phyloP scores from a whole-genome alignment of 495 filamentous ascomycete genomes.

The Aspergillus avenaceus region DNA sequence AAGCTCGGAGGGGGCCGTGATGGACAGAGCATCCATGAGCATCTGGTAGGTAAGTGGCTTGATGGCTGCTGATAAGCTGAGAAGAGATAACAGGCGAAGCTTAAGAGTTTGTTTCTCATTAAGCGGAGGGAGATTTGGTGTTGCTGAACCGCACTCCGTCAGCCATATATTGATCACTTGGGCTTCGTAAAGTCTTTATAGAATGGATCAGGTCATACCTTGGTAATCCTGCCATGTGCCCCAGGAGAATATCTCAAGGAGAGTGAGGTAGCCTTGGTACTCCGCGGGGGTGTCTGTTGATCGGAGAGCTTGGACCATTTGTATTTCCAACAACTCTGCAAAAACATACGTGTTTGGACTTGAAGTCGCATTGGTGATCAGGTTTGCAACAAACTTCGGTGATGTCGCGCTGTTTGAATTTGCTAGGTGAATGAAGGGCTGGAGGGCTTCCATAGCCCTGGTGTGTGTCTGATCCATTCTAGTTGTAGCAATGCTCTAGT shows the following conservation, averaged over 20 bases:
- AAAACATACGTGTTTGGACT: conserved; percentile 90
- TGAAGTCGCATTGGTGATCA: conserved; percentile 84
- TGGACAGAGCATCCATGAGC: conserved; percentile 62
- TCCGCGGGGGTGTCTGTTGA: conserved; percentile 42
- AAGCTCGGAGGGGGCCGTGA: conserved; percentile 64
- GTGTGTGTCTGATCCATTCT: conserved; percentile 73
- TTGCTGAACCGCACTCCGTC: conserved; percentile 29
- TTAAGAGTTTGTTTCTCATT: conserved; percentile 72
- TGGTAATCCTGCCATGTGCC: conserved; percentile 82
- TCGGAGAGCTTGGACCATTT: conserved; percentile 73
- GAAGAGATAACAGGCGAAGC: conserved; percentile 85
- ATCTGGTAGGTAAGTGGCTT: conserved; percentile 67
- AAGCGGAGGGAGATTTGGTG: conserved; percentile 62
- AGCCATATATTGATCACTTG: background rate
- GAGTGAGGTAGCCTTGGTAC: conserved; percentile 54
- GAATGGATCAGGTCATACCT: conserved; percentile 36
- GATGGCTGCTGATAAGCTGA: conserved; percentile 63
- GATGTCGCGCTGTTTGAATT: conserved; percentile 70
- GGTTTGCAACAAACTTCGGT: conserved; percentile 77
- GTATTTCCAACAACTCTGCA: conserved; percentile 80
- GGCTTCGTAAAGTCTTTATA: too few species aligned
- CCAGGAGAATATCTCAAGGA: conserved; percentile 90
- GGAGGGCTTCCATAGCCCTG: conserved; percentile 78
- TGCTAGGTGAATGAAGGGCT: conserved; percentile 84
- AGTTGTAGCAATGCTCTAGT: too few species aligned